Evolutionary conservation across 306 rosid genomes (phyloP).

Genomic region (Vigna nakashimae): DNA sequence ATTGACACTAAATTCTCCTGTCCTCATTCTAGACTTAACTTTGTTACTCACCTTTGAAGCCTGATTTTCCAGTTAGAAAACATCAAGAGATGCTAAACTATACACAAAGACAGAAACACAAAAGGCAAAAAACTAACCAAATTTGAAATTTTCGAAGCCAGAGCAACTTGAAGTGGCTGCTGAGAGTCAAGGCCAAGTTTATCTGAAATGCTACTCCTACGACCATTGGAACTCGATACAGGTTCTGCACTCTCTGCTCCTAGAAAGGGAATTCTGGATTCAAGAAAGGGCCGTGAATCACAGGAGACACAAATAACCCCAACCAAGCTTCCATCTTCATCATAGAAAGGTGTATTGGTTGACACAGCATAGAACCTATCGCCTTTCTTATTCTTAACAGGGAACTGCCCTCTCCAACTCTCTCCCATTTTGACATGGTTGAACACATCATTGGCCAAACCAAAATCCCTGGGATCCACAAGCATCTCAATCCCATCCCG

Average conservation of each 20-base stretch:
- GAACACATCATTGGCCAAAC: conserved; percentile 58
- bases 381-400: conserved; percentile 78
- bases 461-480: conserved; percentile 64
- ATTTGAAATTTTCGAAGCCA: conserved; percentile 83
- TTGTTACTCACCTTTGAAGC: conserved; percentile 92
- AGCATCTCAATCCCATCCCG: conserved; percentile 67
- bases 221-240: conserved; percentile 48
- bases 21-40: conserved; percentile 78
- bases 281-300: conserved; percentile 72
- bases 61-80: conserved; percentile 57
- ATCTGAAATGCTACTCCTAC: conserved; percentile 53
- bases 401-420: conserved; percentile 92
- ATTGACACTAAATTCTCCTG: conserved; percentile 59
- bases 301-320: conserved; percentile 81
- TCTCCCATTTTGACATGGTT: conserved; percentile 71
- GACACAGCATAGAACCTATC: conserved; percentile 62
- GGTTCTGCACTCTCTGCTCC: conserved; percentile 46
- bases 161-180: conserved; percentile 81
- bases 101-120: conserved; percentile 42
- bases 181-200: conserved; percentile 93
- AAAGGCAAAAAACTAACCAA: conserved; percentile 75
- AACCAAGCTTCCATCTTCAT: conserved; percentile 72
- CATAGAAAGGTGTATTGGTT: conserved; percentile 84
- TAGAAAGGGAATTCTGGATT: conserved; percentile 51
- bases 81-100: conserved; percentile 55